Conservation (phyloP, 1,284 basidiomycete genomes). For the Tylopilus sp. region DNA sequence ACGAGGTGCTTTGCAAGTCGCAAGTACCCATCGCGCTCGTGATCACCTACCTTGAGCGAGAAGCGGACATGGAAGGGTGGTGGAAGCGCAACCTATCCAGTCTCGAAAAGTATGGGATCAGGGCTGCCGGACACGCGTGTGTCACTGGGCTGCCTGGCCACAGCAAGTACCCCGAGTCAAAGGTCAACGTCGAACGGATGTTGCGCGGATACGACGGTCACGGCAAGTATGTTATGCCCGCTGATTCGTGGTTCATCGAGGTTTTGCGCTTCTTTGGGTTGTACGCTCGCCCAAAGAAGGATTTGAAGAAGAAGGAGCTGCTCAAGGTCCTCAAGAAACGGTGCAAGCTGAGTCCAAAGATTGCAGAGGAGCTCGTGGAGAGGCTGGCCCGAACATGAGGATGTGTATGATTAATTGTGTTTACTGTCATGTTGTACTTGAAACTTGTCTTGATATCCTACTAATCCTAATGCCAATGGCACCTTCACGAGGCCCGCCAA, state of each 20-base stretch:
- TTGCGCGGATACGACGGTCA: conserved; percentile 13
- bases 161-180: conserved; percentile 23
- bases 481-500: conserved; percentile 59
- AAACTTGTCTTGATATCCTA: background rate
- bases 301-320: conserved; percentile 18
- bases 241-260: conserved; percentile 26
- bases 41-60: conserved; percentile 38
- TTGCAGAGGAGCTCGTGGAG: conserved; percentile 15
- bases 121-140: conserved; percentile 34
- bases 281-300: conserved; percentile 11
- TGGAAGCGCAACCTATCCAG: conserved; percentile 24
- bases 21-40: conserved; percentile 37
- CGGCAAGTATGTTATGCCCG: conserved; percentile 23
- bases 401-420: background rate
- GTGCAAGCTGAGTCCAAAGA: conserved; percentile 20
- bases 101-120: conserved; percentile 28
- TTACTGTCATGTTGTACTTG: too few relatives aligned
- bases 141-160: conserved; percentile 32
- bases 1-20: conserved; percentile 33
- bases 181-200: conserved; percentile 13
- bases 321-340: conserved; percentile 24
- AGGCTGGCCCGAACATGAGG: conserved; percentile 9
- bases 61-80: conserved; percentile 35
- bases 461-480: too few relatives aligned
- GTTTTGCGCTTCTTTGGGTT: conserved; percentile 21